Base-by-base conservation (phyloP, 495 filamentous ascomycete species). In the Penicillium turbatum region DNA sequence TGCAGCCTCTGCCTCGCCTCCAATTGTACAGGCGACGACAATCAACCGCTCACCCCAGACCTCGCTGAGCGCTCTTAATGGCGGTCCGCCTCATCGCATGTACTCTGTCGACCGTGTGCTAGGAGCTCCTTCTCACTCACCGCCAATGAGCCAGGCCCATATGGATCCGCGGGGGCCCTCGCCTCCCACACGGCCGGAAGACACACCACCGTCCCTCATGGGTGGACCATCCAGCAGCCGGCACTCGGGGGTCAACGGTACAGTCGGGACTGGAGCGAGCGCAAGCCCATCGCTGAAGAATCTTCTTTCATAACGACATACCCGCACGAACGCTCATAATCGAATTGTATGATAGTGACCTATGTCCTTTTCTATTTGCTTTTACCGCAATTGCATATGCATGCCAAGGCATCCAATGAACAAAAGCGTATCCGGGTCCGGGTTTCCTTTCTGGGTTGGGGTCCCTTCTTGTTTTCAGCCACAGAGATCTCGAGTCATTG, bases 261-360 rank as follows among this genome's bases (percentile, higher is more conserved):
- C 70, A 16, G 54, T 67, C 4, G 64, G 67, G 15, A 69, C 72
- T 39, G 68, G 72, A 3, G 87, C 88, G 5, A 92, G 88, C 53
- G 85, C 86, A 31, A 90, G 84, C 56, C 86, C 87, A 12, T 90
- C 86, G 24, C 63, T 92, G 53, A 82, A 85, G 57, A 90, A 92
- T 61, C 67, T 92, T 48, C 76, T 91, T 31, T 87, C 83, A 29
- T 89, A 65, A 73, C 55, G 17, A 55, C 29, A 19, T 34, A 16
- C 24, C 2, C 29, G 15, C 43, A 36, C 37, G 53, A 55, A 17
- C 29, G 40, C 29, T 45, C 40, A 37, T 48, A 31, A 34, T 46
- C 29, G 51, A 50, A 40, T 37, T 67, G 64, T 67, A 67, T 65
- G 59, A 65, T 63, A 63, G 17, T 50, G 30, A 41, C 27, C 56